Evolutionary conservation across 2,329 filamentous ascomycete genomes (phyloP), one percentile per base, ranked within the genome.

Genomic region (Ceratocystis diversiconidia): DNA sequence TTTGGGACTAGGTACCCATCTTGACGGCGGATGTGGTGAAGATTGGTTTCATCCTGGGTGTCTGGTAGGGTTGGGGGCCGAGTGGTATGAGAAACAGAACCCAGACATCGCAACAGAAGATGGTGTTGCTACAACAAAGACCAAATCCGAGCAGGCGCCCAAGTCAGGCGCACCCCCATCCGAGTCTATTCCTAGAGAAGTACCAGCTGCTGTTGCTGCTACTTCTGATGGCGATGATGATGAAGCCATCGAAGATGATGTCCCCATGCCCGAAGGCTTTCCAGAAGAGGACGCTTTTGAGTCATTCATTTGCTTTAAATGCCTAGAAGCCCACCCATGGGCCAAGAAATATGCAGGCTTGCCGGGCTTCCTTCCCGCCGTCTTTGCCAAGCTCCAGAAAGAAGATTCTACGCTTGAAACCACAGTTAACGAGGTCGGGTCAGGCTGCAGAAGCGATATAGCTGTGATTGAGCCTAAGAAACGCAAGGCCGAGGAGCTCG

Each of bases 11-110:
- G 91, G 90, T 0, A 87, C 85, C 0, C 80, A 83, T 12, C 88
- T 92, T 70, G 86, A 87, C 1, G 92, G 92, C 17, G 92, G 92
- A 3, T 97, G 92, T 75, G 92, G 92, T 12, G 92, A 97, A 76
- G 92, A 97, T 73, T 97, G 92, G 92, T 97, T 90, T 81, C 92
- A 97, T 76, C 90, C 92, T 0, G 91, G 94, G 68, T 97, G 92
- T 73, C 78, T 97, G 6, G 84, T 96, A 61, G 92, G 92, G 5
- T 77, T 95, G 70, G 85, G 87, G 0, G 83, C 90, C 10, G 82
- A 85, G 67, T 92, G 88, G 85, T 85, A 80, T 69, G 85, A 87
- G 72, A 80, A 76, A 71, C 64, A 71, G n/a, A 30, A 15, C 30
- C 55, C 55, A 10, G 2, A 59, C 8, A 5, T n/a, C 15, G 32